Evolutionary conservation across 176 grass and related monocot species (phyloP), one percentile per base, ranked within the genome.

Genomic region (Rhynchospora pubera): DNA sequence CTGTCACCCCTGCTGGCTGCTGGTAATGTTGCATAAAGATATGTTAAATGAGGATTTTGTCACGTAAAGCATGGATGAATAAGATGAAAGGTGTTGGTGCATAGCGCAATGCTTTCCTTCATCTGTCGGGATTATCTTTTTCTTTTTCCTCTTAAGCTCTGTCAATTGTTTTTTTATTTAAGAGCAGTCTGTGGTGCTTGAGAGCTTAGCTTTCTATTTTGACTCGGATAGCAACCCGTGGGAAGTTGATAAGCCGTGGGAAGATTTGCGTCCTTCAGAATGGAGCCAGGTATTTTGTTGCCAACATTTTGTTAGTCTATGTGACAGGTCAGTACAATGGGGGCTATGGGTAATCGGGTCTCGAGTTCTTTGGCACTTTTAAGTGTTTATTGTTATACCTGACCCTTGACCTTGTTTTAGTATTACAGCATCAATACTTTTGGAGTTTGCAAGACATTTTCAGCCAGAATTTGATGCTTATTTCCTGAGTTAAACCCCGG

Each of bases 191-290:
- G 88, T 98, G 81, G 85, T 93, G 88, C 95, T 98, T 75, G 85
- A 94, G 87, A 90, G 92, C 82, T 89, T 98, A 58, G 95, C 92
- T 28, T 68, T 98, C 48, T 98, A 98, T 98, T 98, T 98, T 64
- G 92, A 98, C 84, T 98, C 92, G 83, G 92, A 98, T 85, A 93
- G 84, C 84, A 91, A 86, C 83, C 88, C 90, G 52, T 97, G 92
- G 95, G 84, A 47, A 53, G 69, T 94, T 48, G 75, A 89, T 77
- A 94, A 98, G 63, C 69, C 87, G 57, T 98, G 95, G 95, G 90
- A 94, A 90, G 92, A 94, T 91, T 87, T 94, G 82, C 79, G 85
- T 79, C 95, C 95, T 91, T 88, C 88, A 85, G 92, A 98, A 79
- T 98, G 95, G 95, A 93, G 82, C 84, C 83, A 98, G 95, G 95